Percentiles rank a stretch among this genome's conserved stretches.
Conservation (phyloP, 257 asterid genomes). For the Solanum habrochaites region DNA sequence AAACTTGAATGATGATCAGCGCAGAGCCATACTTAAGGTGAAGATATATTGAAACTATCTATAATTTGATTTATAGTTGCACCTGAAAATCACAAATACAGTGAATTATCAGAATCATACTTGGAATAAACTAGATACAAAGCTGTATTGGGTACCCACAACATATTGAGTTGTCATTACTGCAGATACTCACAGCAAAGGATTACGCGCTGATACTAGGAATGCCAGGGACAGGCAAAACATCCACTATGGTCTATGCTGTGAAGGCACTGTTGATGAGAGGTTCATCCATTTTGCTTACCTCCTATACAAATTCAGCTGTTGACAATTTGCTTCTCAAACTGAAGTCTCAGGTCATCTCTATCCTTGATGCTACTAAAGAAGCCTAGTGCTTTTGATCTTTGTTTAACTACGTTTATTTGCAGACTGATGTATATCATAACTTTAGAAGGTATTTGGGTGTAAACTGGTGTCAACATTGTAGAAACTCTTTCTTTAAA, state of each 20-base stretch:
- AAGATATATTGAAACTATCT: neutral
- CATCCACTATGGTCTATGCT: conserved; percentile 96
- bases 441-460: neutral
- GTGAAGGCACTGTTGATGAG: conserved; percentile 92
- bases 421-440: neutral
- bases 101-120: neutral
- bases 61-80: neutral
- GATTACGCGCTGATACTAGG: conserved; percentile 92
- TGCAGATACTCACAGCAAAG: conserved; percentile 86
- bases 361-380: conserved; percentile 7
- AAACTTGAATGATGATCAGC: conserved; percentile 86
- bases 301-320: conserved; percentile 96
- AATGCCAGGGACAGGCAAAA: conserved; percentile 99
- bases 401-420: neutral
- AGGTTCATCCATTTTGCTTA: conserved; percentile 96
- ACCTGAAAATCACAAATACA: neutral
- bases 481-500: neutral
- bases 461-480: neutral
- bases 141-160: neutral
- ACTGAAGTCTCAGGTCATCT: conserved; percentile 73
- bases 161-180: neutral
- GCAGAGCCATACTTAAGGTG: conserved; percentile 90
- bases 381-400: neutral
- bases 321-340: conserved; percentile 88
- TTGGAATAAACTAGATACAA: neutral